phyloP scores from a whole-genome alignment of 1,284 basidiomycete genomes.

The Papiliotrema terrestris region DNA sequence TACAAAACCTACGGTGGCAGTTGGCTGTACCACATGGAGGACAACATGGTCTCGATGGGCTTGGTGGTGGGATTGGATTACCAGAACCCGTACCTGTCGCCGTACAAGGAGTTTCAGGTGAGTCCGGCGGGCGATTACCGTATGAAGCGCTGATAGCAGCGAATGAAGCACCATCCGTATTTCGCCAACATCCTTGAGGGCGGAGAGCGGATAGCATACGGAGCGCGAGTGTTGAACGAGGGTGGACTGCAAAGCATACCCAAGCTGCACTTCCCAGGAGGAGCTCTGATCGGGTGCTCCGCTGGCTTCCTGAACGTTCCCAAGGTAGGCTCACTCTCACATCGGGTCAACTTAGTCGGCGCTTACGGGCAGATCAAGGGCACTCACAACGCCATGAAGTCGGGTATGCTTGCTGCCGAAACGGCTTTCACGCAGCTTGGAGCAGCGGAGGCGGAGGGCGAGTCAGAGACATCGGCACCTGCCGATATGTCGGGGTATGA shows the following conservation, averaged over 20 bases:
- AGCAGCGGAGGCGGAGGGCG: conserved; percentile 20
- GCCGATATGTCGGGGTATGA: conserved; percentile 79
- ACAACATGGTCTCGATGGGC: conserved; percentile 84
- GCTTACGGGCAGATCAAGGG: conserved; percentile 72
- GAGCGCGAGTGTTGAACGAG: conserved; percentile 87
- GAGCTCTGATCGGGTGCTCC: conserved; percentile 90
- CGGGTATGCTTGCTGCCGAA: conserved; percentile 94
- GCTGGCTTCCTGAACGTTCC: conserved; percentile 96
- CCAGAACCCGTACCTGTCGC: conserved; percentile 86
- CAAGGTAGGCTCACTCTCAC: conserved; percentile 52
- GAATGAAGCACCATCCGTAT: conserved; percentile 97
- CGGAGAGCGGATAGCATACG: conserved; percentile 80
- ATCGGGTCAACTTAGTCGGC: not conserved
- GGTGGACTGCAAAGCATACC: conserved; percentile 93
- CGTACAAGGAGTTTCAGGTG: conserved; percentile 90
- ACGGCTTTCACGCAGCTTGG: conserved; percentile 67
- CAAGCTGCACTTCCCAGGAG: conserved; percentile 88
- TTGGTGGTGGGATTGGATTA: conserved; percentile 94
- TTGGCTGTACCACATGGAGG: conserved; percentile 95
- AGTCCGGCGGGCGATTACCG: conserved; percentile 20
- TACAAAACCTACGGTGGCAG: conserved; percentile 87
- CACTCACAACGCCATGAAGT: conserved; percentile 99
- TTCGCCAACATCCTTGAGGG: conserved; percentile 76
- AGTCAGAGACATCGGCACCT: conserved; percentile 23
- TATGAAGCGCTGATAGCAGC: conserved; percentile 52